phyloP scores from a whole-genome alignment of 1,139 yeast species.

The Pichia sp. region DNA sequence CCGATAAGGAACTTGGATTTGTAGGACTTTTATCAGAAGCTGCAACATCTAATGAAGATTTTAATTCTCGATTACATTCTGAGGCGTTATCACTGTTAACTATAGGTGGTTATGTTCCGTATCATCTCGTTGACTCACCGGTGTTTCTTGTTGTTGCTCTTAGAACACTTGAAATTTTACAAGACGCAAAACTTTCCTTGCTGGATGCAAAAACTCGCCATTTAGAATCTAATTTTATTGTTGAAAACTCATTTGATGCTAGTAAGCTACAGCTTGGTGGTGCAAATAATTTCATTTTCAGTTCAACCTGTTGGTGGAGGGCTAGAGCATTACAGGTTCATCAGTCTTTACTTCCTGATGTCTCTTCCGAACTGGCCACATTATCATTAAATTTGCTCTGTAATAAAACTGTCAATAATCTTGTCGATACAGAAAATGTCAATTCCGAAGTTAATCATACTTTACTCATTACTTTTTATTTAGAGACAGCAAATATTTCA shows the following conservation, averaged over 20 bases:
- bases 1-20: constrained; percentile 20
- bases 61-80: constrained; percentile 13
- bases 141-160: constrained; percentile 35
- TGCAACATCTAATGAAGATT: constrained; percentile 1
- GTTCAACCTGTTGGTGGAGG: constrained; percentile 66
- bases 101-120: constrained; percentile 56
- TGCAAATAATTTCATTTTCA: constrained; percentile 27
- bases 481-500: constrained; percentile 61
- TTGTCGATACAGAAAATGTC: constrained; percentile 23
- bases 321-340: constrained; percentile 58
- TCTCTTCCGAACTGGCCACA: constrained; percentile 38
- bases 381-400: constrained; percentile 34
- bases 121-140: constrained; percentile 52
- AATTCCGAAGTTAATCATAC: constrained; percentile 20
- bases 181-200: constrained; percentile 26
- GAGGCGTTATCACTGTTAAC: constrained; percentile 31
- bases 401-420: constrained; percentile 28
- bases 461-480: constrained; percentile 41
- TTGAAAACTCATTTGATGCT: constrained; percentile 12
- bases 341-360: constrained; percentile 51
- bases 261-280: constrained; percentile 13
- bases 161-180: constrained; percentile 42
- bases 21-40: constrained; percentile 7
- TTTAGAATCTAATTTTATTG: constrained; percentile 21
- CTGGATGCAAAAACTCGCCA: constrained; percentile 18